Conservation (phyloP, 768 basidiomycete genomes). For the Mycena kentingensis region DNA sequence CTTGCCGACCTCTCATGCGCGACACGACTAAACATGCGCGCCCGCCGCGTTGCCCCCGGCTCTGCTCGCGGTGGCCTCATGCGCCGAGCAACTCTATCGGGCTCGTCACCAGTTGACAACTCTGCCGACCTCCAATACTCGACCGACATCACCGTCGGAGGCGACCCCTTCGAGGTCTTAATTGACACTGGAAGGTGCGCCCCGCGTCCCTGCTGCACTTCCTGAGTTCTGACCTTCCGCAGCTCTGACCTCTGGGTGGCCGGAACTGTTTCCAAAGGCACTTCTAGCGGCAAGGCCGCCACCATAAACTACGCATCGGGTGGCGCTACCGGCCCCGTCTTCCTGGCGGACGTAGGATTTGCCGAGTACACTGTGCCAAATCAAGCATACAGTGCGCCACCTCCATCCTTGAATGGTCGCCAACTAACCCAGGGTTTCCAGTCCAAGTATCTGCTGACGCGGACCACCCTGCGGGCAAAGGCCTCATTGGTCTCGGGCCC, state of each 20-base stretch:
- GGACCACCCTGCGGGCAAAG: conserved; percentile 62
- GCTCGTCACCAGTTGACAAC: conserved; percentile 54
- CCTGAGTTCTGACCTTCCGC: too few species aligned
- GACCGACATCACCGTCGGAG: conserved; percentile 69
- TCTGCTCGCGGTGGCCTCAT: conserved; percentile 35
- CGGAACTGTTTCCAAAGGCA: conserved; percentile 48
- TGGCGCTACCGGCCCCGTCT: conserved; percentile 59
- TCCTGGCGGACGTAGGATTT: conserved; percentile 53
- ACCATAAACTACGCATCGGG: conserved; percentile 73
- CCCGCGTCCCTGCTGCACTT: too few species aligned
- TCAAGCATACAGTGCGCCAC: conserved; percentile 65
- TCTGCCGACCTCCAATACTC: conserved; percentile 75
- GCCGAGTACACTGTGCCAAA: conserved; percentile 58
- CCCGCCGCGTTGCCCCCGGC: conserved; percentile 43
- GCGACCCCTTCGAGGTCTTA: conserved; percentile 56
- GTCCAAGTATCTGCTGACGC: conserved; percentile 60
- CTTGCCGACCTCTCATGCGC: conserved; percentile 41
- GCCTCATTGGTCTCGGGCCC: conserved; percentile 79
- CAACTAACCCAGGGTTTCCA: neutral
- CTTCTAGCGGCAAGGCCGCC: conserved; percentile 56
- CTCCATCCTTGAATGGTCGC: neutral
- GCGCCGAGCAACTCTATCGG: conserved; percentile 21
- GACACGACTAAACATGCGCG: conserved; percentile 32
- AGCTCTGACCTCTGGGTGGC: conserved; percentile 81
- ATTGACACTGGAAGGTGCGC: conserved; percentile 77